Conservation (phyloP, 2,329 filamentous ascomycete genomes). For the Beauveria bassiana region DNA sequence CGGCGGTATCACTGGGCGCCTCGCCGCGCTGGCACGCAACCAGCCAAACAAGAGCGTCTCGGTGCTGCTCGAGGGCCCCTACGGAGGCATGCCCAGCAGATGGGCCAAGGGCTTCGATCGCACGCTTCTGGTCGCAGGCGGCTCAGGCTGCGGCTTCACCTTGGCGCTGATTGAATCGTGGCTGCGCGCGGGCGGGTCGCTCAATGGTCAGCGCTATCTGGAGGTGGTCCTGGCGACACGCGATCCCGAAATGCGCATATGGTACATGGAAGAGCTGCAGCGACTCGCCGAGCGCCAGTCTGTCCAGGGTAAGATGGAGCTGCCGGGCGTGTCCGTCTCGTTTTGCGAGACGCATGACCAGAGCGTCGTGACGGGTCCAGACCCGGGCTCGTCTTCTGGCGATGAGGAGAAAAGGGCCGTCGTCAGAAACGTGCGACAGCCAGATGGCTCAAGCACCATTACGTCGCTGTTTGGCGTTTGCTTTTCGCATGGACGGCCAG, state of each 20-base stretch:
- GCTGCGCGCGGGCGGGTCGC: not conserved
- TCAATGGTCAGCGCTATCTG: not conserved
- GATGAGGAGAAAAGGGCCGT: slow-evolving; percentile 1
- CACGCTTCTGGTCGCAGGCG: slow-evolving; percentile 44
- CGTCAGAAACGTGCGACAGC: not conserved
- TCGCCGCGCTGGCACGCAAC: slow-evolving; percentile 31
- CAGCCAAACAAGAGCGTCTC: slow-evolving; percentile 29
- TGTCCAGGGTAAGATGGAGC: not conserved
- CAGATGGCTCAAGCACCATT: not conserved
- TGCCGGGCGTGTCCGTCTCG: slow-evolving; percentile 9
- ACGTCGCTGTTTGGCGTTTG: slow-evolving; percentile 6
- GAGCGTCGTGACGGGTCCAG: not conserved
- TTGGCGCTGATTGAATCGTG: slow-evolving; percentile 39
- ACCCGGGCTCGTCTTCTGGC: not conserved
- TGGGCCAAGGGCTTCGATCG: slow-evolving; percentile 33
- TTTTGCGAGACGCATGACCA: slow-evolving; percentile 10
- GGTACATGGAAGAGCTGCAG: slow-evolving; percentile 20
- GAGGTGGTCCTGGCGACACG: slow-evolving; percentile 23
- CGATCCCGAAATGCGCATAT: slow-evolving; percentile 20
- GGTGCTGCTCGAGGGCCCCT: slow-evolving; percentile 51
- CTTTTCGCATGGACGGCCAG: slow-evolving; percentile 16
- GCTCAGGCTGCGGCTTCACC: slow-evolving; percentile 47
- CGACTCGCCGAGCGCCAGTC: slow-evolving; percentile 11
- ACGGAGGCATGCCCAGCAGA: slow-evolving; percentile 39
- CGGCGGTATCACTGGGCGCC: slow-evolving; percentile 39